A percentile compares a stretch with the other conserved stretches of the same genome.
phyloP scores from a whole-genome alignment of 75 land plant species.

The Pinus taeda region DNA sequence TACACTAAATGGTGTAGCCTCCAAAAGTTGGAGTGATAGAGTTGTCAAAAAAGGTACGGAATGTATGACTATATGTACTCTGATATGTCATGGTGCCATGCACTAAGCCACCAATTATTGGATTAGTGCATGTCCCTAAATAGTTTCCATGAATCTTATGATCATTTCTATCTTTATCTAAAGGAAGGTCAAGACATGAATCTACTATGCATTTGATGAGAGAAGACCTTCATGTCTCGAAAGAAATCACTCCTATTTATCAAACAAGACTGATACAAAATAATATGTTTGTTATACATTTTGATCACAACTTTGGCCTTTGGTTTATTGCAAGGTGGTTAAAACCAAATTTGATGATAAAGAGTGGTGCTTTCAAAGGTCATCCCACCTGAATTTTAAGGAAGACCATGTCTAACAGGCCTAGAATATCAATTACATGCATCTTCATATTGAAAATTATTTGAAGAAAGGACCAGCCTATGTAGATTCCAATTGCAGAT shows the following conservation, averaged over 20 bases:
- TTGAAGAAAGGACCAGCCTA: slow-evolving; percentile 77
- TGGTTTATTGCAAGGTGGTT: slow-evolving; percentile 81
- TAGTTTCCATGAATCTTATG: slow-evolving; percentile 6
- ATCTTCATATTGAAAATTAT: slow-evolving; percentile 76
- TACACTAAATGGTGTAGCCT: no score
- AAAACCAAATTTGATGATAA: slow-evolving; percentile 74
- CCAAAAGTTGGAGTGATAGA: no score
- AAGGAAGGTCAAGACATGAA: slow-evolving; percentile 75
- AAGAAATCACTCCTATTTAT: slow-evolving; percentile 79
- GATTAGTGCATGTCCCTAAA: no score
- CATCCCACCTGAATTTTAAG: slow-evolving; percentile 89
- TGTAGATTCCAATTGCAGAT: slow-evolving; percentile 79
- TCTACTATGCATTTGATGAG: slow-evolving; percentile 68
- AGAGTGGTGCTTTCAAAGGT: slow-evolving; percentile 93
- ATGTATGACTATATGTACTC: no score
- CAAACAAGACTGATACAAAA: slow-evolving; percentile 46
- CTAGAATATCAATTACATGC: slow-evolving; percentile 65
- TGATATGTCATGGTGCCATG: no score
- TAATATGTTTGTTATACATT: slow-evolving; percentile 87
- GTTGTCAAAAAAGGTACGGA: no score
- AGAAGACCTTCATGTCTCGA: slow-evolving; percentile 61
- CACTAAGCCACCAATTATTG: no score
- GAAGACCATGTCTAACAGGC: slow-evolving; percentile 67
- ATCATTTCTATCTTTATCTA: slow-evolving; percentile 15
- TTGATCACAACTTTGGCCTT: slow-evolving; percentile 90